Conservation (phyloP, 1,284 basidiomycete species). For the Ganoderma sinense region DNA sequence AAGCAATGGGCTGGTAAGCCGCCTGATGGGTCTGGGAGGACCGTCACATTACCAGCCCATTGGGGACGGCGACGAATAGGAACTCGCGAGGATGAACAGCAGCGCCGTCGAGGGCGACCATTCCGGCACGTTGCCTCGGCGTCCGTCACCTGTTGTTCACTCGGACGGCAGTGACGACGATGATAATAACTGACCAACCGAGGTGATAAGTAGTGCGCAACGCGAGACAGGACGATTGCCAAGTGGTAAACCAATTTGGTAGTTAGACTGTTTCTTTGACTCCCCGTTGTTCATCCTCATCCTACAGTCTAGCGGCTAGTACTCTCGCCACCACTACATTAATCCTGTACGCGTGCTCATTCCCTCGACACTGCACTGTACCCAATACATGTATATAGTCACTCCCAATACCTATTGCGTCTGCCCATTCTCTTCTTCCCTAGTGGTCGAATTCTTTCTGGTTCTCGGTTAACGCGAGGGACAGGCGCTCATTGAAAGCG, state of each 20-base stretch:
- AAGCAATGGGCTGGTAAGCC: slow-evolving; percentile 54
- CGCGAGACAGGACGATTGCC: slow-evolving; percentile 33
- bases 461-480: not conserved
- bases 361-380: slow-evolving; percentile 30
- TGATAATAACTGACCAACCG: slow-evolving; percentile 22
- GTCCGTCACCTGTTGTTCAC: slow-evolving; percentile 23
- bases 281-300: slow-evolving; percentile 36
- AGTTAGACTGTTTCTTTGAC: slow-evolving; percentile 31
- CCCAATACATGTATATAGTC: slow-evolving; percentile 23
- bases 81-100: slow-evolving; percentile 68
- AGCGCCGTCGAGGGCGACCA: slow-evolving; percentile 37
- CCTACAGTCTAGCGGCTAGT: slow-evolving; percentile 22
- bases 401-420: slow-evolving; percentile 4
- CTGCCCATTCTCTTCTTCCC: no score
- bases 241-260: slow-evolving; percentile 27
- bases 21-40: slow-evolving; percentile 56
- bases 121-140: slow-evolving; percentile 28
- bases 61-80: slow-evolving; percentile 64
- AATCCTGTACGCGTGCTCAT: slow-evolving; percentile 22
- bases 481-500: not conserved
- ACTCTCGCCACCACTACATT: slow-evolving; percentile 22
- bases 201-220: slow-evolving; percentile 16
- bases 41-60: slow-evolving; percentile 63
- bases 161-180: slow-evolving; percentile 25
- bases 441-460: not conserved